Evolutionary conservation across 768 basidiomycete species (phyloP), one percentile per base, ranked within the genome.

Genomic region (Saitozyma sp.): DNA sequence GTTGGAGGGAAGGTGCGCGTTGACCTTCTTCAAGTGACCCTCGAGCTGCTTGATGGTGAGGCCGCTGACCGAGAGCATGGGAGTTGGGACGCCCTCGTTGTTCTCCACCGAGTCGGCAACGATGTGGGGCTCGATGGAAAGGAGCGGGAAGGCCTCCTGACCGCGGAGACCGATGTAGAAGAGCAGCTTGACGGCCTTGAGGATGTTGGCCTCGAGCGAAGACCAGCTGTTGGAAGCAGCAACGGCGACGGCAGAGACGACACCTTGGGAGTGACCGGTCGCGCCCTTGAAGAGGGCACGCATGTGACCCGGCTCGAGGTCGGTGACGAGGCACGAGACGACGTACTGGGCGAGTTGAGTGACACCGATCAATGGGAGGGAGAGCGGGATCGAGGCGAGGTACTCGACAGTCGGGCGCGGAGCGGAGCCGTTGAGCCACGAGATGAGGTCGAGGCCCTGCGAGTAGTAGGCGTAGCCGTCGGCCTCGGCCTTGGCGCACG

Each of bases 221-320:
- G 88, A 87, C 64, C 87, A 86, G 29, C 87, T 86, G 16, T 83
- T 83, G 6, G 93, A 92, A 6, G 90, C 86, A 8, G 94, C 85
- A 72, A 97, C 86, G 45, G 86, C 88, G 56, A 94, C 85, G n/a
- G 96, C 96, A 11, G 94, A 91, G 53, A 96, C 88, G 70, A 99
- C 87, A 68, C 96, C 96, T 80, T 98, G 95, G 2, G 94, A 97
- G 81, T 99, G 96, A 40, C 96, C 96, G 14, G 96, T 98, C 2
- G 93, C 86, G 41, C 95, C 95, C 9, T 86, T 83, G 58, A 98
- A 84, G 51, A 85, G 85, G 51, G 83, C 80, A 45, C 90, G 86
- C 77, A 96, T 84, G 73, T 94, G 86, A 9, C 87, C 90, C 0
- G 92, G 92, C 8, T 86, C 86, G 49, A 91, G 80, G 60, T 87